Evolutionary conservation across 176 grass and related monocot species (phyloP), one percentile per base, ranked within the genome.

Genomic region (Avena sativa): DNA sequence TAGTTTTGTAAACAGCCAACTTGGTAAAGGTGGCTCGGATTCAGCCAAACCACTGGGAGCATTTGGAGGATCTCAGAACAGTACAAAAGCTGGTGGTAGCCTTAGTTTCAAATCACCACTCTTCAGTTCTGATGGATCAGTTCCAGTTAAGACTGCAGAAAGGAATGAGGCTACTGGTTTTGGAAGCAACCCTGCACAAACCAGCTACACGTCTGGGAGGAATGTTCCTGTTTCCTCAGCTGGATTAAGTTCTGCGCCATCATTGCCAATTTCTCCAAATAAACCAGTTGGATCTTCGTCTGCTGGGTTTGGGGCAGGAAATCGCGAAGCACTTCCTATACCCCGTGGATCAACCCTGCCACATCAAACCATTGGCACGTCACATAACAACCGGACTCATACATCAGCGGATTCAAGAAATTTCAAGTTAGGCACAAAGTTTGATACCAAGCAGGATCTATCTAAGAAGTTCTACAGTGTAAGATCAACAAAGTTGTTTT

Each of bases 401-500:
- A 34, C 79, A 79, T 62, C 70, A 59, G 47, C 44, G 47, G 79
- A 81, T 89, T 77, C 79, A 86, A 88, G 78, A 84, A 92, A 84
- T 82, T 86, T 73, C 79, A 91, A 95, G 49, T 85, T 77, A 68
- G 77, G 46, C 66, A 81, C 84, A 82, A 78, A 71, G 61, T 86
- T 88, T 1, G 88, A 92, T 59, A 84, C 92, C 85, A 88, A 94
- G 80, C 83, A 92, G 74, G 90, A 94, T 76, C 71, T 92, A 64
- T 85, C 92, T 46, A 95, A 98, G 76, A 82, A 92, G n/a, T 92
- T 95, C 30, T 94, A 95, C 76, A 96, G 88, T 78, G 96, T 98
- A 94, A 94, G 96, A 84, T 56, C 11, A 21, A 15, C 61, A 14
- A 71, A 21, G 76, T 20, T 83, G 21, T 67, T 62, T 65, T 73